phyloP scores from a whole-genome alignment of 345 rosid genomes.

The Gossypioides kirkii region DNA sequence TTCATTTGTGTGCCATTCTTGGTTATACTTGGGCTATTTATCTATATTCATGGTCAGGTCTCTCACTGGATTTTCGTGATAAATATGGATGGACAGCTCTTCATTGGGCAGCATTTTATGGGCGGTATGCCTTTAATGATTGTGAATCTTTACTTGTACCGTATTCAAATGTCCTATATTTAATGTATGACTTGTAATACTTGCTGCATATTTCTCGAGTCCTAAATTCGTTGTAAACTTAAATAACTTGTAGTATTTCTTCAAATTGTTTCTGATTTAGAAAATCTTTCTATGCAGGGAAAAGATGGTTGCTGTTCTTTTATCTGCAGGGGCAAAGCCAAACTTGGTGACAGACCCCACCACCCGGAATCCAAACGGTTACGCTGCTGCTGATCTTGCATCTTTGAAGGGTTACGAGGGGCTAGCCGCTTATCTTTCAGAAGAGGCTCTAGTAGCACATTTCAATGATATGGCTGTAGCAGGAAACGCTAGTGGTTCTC shows the following conservation, averaged over 20 bases:
- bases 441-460: constrained; percentile 74
- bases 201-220: neutral
- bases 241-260: neutral
- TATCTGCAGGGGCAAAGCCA: constrained; percentile 86
- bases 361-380: constrained; percentile 59
- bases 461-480: constrained; percentile 77
- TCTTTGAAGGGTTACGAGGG: constrained; percentile 68
- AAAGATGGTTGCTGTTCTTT: constrained; percentile 85
- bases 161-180: neutral
- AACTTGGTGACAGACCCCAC: constrained; percentile 84
- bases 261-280: constrained; percentile 5
- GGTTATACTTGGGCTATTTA: constrained; percentile 83
- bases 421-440: constrained; percentile 83
- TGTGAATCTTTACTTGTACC: neutral
- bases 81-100: constrained; percentile 96
- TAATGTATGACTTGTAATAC: neutral
- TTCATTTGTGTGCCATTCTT: constrained; percentile 84
- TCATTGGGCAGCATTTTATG: constrained; percentile 93
- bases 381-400: constrained; percentile 83
- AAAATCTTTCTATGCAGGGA: constrained; percentile 47
- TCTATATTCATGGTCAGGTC: constrained; percentile 63
- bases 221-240: neutral
- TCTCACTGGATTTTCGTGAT: constrained; percentile 80
- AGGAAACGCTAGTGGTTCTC: constrained; percentile 69
- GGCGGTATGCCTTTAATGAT: constrained; percentile 44